Evolutionary conservation across 805 yeast genomes (phyloP).

Genomic region (Osmozyma mogii): DNA sequence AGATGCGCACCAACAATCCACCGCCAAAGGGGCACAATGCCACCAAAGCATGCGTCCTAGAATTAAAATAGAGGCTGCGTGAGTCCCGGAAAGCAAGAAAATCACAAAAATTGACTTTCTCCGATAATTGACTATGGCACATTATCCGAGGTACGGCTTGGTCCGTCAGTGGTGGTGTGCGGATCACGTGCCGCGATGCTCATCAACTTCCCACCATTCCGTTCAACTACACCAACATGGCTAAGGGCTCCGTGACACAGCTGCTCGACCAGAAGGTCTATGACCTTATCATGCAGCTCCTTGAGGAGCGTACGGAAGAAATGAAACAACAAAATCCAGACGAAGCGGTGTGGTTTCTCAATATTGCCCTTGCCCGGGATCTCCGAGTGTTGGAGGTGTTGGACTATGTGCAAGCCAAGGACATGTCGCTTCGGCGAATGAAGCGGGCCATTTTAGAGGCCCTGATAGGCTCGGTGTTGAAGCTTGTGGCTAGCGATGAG

Average conservation of each 20-base stretch:
- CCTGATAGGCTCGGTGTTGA: conserved; percentile 53
- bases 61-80: too few relatives aligned
- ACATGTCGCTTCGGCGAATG: conserved; percentile 58
- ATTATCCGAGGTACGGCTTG: too few relatives aligned
- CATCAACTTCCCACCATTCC: too few relatives aligned
- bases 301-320: conserved; percentile 53
- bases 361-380: conserved; percentile 57
- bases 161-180: too few relatives aligned
- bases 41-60: too few relatives aligned
- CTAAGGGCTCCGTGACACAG: conserved; percentile 7
- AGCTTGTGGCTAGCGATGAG: conserved; percentile 52
- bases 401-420: conserved; percentile 56
- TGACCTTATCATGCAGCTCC: conserved; percentile 44
- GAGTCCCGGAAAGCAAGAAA: too few relatives aligned
- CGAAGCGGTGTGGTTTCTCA: conserved; percentile 30
- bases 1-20: too few relatives aligned
- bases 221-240: too few relatives aligned
- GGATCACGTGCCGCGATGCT: too few relatives aligned
- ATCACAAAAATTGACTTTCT: too few relatives aligned
- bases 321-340: conserved; percentile 27
- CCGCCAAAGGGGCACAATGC: too few relatives aligned
- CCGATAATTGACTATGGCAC: too few relatives aligned
- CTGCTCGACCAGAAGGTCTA: conserved; percentile 48
- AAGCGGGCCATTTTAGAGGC: conserved; percentile 59
- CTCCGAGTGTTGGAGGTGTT: conserved; percentile 43